Percentiles rank a stretch among this genome's conserved stretches.
Conservation (phyloP, 345 rosid genomes). For the Syzygium oleosum region DNA sequence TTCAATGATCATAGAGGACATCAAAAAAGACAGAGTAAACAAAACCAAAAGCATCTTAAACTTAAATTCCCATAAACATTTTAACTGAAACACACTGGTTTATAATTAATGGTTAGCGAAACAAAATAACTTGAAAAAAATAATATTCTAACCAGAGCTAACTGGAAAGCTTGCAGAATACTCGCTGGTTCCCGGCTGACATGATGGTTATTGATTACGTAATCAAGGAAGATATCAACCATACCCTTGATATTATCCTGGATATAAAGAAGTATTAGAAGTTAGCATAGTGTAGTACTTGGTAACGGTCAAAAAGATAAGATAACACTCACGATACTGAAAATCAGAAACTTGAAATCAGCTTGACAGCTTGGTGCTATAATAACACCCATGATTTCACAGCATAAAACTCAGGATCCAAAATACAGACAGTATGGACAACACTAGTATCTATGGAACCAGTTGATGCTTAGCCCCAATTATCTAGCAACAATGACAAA, state of each 20-base stretch:
- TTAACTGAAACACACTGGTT: neutral
- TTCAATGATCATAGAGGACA: neutral
- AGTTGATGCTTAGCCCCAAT: neutral
- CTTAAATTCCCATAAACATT: neutral
- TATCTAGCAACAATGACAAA: neutral
- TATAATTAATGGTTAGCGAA: neutral
- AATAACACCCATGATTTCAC: neutral
- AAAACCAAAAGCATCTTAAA: neutral
- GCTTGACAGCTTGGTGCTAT: neutral
- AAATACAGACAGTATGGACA: neutral
- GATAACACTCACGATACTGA: neutral
- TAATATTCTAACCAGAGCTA: conserved; percentile 57
- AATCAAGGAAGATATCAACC: conserved; percentile 54
- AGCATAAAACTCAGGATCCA: neutral
- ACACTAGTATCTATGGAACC: neutral
- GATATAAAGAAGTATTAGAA: conserved; percentile 10
- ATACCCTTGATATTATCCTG: conserved; percentile 61
- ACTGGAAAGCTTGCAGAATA: conserved; percentile 71
- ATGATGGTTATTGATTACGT: conserved; percentile 60
- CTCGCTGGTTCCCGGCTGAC: conserved; percentile 47
- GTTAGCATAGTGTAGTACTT: neutral
- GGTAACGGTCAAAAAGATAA: neutral
- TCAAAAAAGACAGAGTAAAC: neutral
- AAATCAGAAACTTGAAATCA: neutral
- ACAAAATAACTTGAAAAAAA: neutral